phyloP scores from a whole-genome alignment of 257 asterid genomes.

The Solanum piurae region DNA sequence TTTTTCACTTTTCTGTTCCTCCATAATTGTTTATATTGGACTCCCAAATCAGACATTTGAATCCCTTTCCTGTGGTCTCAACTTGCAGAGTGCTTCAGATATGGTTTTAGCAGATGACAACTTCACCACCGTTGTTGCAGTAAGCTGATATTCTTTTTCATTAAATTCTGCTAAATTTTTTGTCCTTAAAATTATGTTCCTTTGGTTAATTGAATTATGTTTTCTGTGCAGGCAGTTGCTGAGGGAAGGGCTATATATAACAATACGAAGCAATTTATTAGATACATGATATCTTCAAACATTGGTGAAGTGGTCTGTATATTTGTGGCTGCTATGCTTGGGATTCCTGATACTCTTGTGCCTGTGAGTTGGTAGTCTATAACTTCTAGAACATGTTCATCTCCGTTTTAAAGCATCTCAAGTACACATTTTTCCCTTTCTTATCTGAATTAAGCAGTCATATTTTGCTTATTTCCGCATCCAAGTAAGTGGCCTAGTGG shows the following conservation, averaged over 20 bases:
- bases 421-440: neutral
- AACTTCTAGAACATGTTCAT: neutral
- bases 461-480: neutral
- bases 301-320: slow-evolving; percentile 99
- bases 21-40: neutral
- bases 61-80: slow-evolving; percentile 9
- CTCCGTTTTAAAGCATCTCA: neutral
- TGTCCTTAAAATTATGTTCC: neutral
- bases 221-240: slow-evolving; percentile 79
- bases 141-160: slow-evolving; percentile 24
- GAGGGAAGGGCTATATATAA: slow-evolving; percentile 98
- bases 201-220: neutral
- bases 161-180: slow-evolving; percentile 1
- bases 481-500: neutral
- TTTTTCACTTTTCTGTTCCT: neutral
- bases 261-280: slow-evolving; percentile 90
- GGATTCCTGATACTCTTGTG: slow-evolving; percentile 96
- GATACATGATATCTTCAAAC: slow-evolving; percentile 97
- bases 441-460: neutral
- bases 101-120: slow-evolving; percentile 99
- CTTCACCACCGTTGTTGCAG: slow-evolving; percentile 96
- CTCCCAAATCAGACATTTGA: neutral
- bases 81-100: slow-evolving; percentile 97
- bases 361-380: slow-evolving; percentile 58
- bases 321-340: slow-evolving; percentile 95